Percentiles rank a stretch among this genome's conserved stretches.
Conservation (phyloP, 2,329 filamentous ascomycete genomes). For the Juglanconis oblonga region DNA sequence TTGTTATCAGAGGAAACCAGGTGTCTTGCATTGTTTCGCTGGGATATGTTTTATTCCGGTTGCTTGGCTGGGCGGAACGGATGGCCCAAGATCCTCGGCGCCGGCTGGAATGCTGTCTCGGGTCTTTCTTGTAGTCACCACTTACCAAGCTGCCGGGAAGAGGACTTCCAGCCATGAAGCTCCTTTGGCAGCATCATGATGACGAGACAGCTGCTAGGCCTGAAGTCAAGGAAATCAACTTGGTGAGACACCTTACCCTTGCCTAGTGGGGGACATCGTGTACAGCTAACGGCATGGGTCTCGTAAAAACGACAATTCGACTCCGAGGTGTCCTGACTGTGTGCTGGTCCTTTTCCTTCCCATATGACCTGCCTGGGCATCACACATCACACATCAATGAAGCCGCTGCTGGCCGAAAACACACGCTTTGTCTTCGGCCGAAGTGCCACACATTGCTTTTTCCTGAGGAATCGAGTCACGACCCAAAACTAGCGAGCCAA, state of each 20-base stretch:
- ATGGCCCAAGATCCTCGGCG: no score
- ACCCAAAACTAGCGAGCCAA: background rate
- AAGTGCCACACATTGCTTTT: background rate
- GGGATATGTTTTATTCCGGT: no score
- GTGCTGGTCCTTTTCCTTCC: background rate
- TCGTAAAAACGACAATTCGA: background rate
- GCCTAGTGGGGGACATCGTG: slow-evolving; percentile 10
- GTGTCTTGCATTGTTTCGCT: no score
- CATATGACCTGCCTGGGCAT: slow-evolving; percentile 1
- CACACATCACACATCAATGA: slow-evolving; percentile 1
- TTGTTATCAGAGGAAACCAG: no score
- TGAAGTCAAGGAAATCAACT: background rate
- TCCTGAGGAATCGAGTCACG: background rate
- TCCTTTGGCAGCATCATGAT: background rate
- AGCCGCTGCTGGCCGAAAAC: slow-evolving; percentile 1
- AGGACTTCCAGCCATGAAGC: background rate
- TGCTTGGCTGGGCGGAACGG: no score
- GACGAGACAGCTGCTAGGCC: background rate
- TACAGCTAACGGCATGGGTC: background rate
- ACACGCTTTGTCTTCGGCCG: background rate
- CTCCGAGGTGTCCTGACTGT: no score
- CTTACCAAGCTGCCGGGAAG: background rate
- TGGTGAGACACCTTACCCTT: background rate
- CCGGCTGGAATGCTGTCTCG: no score
- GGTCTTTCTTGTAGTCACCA: background rate